Evolutionary conservation across 352 stramenopile species (phyloP), one percentile per base, ranked within the genome.

Genomic region (Blastocystis sp.): DNA sequence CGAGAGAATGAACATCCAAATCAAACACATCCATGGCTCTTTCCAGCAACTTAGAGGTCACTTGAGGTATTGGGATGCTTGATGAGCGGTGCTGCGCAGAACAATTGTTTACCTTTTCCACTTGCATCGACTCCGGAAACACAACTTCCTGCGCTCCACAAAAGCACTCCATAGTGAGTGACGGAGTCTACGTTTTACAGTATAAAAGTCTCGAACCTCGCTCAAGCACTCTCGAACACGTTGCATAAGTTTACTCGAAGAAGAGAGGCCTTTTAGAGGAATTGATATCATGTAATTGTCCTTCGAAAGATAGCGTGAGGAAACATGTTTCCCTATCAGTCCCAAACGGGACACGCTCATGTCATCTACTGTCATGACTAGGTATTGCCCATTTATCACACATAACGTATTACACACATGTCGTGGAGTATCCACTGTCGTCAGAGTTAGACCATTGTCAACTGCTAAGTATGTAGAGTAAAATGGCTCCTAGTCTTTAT

Each of bases 401-500:
- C 37, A 81, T 11, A 81, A 41, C 3, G 70, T 26, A 41, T 81
- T 81, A 26, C 18, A 65, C 34, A n/a, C 30, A 18, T 30, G 16
- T 5, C 43, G 24, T 24, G 70, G 70, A 16, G 70, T 81, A 65
- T 81, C 30, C 34, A 63, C 50, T 2, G 70, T 81, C 0, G 45
- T 18, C 39, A 81, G 26, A 16, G 50, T 20, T 11, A 81, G 8
- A 41, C 39, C 43, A 24, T 81, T 50, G 18, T 45, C 20, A 18
- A 47, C 34, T 11, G 70, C 24, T 16, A 81, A 3, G 43, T 81
- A 81, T 0, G 70, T 62, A 4, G 70, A 81, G 65, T 45, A 81
- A 24, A 81, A 81, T 7, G 70, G 70, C n/a, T 81, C 70, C 70
- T 81, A 81, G 3, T 18, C 11, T 45, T 65, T 64, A 43, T 30